Percentiles rank a stretch among this genome's conserved stretches.
Conservation (phyloP, 352 stramenopile species). For the Phytophthora uliginosa region DNA sequence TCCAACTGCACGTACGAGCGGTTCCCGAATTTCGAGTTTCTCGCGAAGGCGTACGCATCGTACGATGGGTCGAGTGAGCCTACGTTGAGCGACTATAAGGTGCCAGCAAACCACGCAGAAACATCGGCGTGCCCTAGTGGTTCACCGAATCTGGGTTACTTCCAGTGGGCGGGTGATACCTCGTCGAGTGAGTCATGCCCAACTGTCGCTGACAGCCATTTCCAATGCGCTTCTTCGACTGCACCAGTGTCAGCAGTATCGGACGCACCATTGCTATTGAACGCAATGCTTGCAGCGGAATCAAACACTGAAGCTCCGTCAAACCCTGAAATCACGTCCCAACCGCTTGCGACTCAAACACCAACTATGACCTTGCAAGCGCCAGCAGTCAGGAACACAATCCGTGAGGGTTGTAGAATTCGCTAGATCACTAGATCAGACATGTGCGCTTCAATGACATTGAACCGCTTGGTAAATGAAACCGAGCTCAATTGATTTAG, state of each 20-base stretch:
- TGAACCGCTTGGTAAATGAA: no score
- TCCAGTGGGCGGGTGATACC: conserved; percentile 17
- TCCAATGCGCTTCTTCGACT: conserved; percentile 14
- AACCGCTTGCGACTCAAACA: conserved; percentile 4
- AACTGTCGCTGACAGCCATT: not conserved
- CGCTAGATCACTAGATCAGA: not conserved
- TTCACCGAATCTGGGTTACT: conserved; percentile 5
- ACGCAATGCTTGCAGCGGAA: conserved; percentile 4
- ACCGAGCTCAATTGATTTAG: not conserved
- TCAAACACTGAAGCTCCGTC: not conserved
- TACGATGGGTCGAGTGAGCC: conserved; percentile 43
- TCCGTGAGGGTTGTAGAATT: conserved; percentile 2
- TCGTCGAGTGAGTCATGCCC: conserved; percentile 20
- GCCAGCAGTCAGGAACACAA: not conserved
- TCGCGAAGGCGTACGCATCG: conserved; percentile 60
- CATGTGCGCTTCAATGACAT: not conserved
- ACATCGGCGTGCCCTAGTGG: conserved; percentile 27
- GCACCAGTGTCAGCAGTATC: not conserved
- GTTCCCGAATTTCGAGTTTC: conserved; percentile 74
- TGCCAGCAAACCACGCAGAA: conserved; percentile 28
- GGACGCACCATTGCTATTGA: not conserved
- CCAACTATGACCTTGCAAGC: not conserved
- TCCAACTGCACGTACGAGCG: conserved; percentile 59
- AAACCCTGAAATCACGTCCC: not conserved
- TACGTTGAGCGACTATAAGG: conserved; percentile 30